Evolutionary conservation across 2,329 filamentous ascomycete genomes (phyloP), one percentile per base, ranked within the genome.

Genomic region (Xylariaceae sp.): DNA sequence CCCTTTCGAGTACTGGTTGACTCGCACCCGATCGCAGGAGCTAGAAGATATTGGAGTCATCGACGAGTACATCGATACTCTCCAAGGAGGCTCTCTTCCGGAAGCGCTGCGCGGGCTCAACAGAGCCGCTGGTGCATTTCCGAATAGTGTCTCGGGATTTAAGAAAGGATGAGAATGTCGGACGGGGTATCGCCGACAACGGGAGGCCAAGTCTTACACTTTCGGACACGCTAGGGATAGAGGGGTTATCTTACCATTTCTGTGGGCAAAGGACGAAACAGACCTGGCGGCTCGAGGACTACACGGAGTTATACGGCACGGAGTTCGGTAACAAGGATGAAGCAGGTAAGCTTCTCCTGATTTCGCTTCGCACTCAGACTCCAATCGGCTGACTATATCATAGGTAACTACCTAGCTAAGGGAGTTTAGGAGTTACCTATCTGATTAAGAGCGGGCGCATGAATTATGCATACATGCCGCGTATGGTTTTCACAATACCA

Each of bases 1-100:
- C 0, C 77, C 77, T 0, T 78, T 80, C 55, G 73, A 77, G 65
- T 78, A 80, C 63, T 80, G 77, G 77, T 68, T 79, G n/a, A 72
- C 73, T 9, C 70, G 73, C 40, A 77, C 77, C 4, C 73, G 74
- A 42, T 64, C 64, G 3, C 73, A 76, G 55, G 72, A 74, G 19
- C 62, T 75, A 9, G 66, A 71, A 0, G 70, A 76, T 49, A 52
- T 60, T 1, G 56, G 59, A 2, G 47, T 74, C 29, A 72, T 79
- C 6, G 73, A 75, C 20, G 67, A 75, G 18, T 71, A 70, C 37
- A 68, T 80, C 50, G 57, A 52, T 1, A 65, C 60, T 18, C 66
- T 80, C 20, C 68, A 73, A 41, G 56, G 57, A 0, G 77, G 77
- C 0, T 57, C 57, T 9, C 67, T 80, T 40, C 77, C 77, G 0